A percentile compares a stretch with the other conserved stretches of the same genome.
Evolutionary conservation across 139 green algal species (phyloP).

Genomic region (Closterium sp.): DNA sequence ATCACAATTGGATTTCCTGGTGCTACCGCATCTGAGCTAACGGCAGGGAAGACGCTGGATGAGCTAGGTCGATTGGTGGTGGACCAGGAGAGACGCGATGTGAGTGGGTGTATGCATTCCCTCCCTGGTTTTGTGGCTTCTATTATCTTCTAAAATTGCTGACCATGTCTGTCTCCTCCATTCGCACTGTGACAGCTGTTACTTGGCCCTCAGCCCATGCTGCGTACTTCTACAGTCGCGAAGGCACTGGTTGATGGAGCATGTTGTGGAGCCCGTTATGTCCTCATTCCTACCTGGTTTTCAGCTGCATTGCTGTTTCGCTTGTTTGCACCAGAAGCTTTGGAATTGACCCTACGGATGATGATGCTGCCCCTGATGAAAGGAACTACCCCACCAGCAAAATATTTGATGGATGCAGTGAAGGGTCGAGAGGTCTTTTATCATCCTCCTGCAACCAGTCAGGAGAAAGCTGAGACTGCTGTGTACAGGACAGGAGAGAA

Average conservation of each 20-base stretch:
- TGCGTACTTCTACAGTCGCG: not conserved
- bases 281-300: conserved; percentile 12
- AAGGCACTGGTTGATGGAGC: not conserved
- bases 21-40: conserved; percentile 18
- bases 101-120: conserved; percentile 21
- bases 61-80: conserved; percentile 22
- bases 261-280: conserved; percentile 1
- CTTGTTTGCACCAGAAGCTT: conserved; percentile 34
- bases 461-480: conserved; percentile 3
- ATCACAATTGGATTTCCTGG: conserved; percentile 37
- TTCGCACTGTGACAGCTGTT: not conserved
- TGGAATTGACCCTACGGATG: conserved; percentile 10
- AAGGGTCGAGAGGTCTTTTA: conserved; percentile 14
- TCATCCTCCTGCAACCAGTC: not conserved
- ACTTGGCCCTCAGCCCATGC: conserved; percentile 13
- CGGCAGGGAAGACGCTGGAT: conserved; percentile 11
- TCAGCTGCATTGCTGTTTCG: conserved; percentile 6
- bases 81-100: conserved; percentile 26
- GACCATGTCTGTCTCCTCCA: not conserved
- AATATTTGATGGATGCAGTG: not conserved
- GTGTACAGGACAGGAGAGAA: conserved; percentile 9
- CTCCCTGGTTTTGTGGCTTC: not conserved
- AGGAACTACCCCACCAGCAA: not conserved
- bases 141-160: not conserved
- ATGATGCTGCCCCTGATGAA: not conserved